Conservation (phyloP, 2,329 filamentous ascomycete species). For the Aspergillus felis region DNA sequence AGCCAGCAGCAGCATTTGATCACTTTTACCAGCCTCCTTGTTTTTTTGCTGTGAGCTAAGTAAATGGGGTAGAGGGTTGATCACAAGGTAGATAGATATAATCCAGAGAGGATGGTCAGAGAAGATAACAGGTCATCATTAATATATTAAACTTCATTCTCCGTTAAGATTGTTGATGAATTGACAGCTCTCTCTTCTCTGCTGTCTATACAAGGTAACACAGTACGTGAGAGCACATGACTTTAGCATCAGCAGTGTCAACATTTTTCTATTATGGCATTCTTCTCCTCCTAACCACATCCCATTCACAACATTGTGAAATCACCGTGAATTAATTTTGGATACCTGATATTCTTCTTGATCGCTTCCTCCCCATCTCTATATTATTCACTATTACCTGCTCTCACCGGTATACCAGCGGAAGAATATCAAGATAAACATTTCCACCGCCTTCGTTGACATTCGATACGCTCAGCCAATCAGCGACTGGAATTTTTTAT, state of each 20-base stretch:
- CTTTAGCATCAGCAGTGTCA: not conserved
- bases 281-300: not conserved
- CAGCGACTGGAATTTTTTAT: constrained; percentile 8
- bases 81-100: constrained; percentile 7
- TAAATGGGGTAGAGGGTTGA: constrained; percentile 5
- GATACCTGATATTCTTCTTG: constrained; percentile 11
- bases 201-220: not conserved
- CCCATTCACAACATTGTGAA: not conserved
- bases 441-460: constrained; percentile 41
- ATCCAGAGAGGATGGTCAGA: constrained; percentile 7
- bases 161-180: not conserved
- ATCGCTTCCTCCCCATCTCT: constrained; percentile 10
- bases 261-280: not conserved
- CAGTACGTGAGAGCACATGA: not conserved
- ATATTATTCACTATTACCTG: constrained; percentile 12
- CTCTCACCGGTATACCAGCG: not conserved
- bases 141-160: not conserved
- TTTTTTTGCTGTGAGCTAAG: constrained; percentile 19
- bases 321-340: not conserved
- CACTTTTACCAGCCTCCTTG: constrained; percentile 29
- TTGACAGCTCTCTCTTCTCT: not conserved
- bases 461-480: constrained; percentile 29
- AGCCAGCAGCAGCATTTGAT: constrained; percentile 8
- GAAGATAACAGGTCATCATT: not conserved
- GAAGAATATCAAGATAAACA: constrained; percentile 1